Evolutionary conservation across 306 rosid species (phyloP), one percentile per base, ranked within the genome.

Genomic region (Pachyrhizus erosus): DNA sequence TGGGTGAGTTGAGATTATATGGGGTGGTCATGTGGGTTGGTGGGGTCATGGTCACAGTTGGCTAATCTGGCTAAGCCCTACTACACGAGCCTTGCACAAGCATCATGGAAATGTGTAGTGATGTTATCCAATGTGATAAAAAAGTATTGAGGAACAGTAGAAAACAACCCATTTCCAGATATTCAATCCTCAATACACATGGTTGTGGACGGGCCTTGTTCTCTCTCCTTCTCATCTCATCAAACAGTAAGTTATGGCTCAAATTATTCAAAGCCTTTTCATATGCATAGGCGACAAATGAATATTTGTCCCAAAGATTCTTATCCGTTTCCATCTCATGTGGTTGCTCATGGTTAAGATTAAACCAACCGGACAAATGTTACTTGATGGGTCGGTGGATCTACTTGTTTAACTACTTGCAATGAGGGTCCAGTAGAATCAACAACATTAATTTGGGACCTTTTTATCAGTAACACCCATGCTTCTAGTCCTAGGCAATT

Each of bases 21-120:
- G 87, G 89, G 71, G 60, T 90, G 93, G 86, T 90, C 90, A 91
- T 93, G 94, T 91, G 94, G 88, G 89, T 79, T 83, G 84, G 96
- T 90, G 87, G 97, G 98, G 86, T n/a, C 89, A 80, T 21, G 43
- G 77, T 69, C 62, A 88, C 89, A 89, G 90, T 87, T 87, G 92
- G 91, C 93, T 91, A 80, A 89, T 87, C 92, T 88, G 89, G 89
- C 87, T 26, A 27, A 67, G 84, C 29, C 89, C 87, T 64, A 43
- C 70, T 57, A 39, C 74, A 40, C 88, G 80, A 60, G 90, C 85
- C 86, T 90, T 57, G 33, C 74, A 40, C 88, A 82, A 60, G 90
- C 85, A 87, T 90, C 84, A 88, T 86, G 85, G 52, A 74, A 86
- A 55, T 81, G 84, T 86, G 87, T 60, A 85, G 85, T 80, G 87